Evolutionary conservation across 2,329 filamentous ascomycete genomes (phyloP), one percentile per base, ranked within the genome.

Genomic region (Allantophomopsis lycopodina): DNA sequence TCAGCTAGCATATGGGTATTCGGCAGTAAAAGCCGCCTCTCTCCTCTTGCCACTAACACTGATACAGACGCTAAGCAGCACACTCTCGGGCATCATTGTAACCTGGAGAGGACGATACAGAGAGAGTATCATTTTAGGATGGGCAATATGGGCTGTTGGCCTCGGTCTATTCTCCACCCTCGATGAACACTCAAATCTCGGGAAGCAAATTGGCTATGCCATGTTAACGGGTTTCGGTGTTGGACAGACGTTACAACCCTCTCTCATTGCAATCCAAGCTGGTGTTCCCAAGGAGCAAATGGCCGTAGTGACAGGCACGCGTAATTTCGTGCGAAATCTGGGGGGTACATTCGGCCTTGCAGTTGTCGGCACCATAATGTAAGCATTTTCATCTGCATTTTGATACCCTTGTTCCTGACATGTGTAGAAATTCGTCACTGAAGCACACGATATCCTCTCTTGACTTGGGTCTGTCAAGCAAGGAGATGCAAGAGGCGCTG

Each of bases 131-230:
- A 58, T 74, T 3, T 60, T 71, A 30, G 69, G 69, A 0, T 72
- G 66, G 67, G 44, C 63, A 0, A 58, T 62, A 41, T 72, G 68
- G 69, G 64, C 67, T 3, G 50, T 69, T 15, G 68, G 68, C 0
- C 60, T 71, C 4, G 69, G 68, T 1, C 55, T 72, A 1, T 66
- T 71, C 56, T 70, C 67, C 0, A 72, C 68, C 0, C 54, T 72
- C 0, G 60, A 70, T 42, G 55, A 65, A 40, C 53, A 51, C 0
- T 65, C 69, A 0, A 61, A 64, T 0, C 43, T 73, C 0, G 69
- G 59, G 2, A 72, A 71, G 42, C 68, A 73, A 43, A 64, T 74
- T 34, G 69, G 71, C 2, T 74, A 71, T 44, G 63, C 61, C 0
- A 50, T 73, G 7, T 51, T 75, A 15, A 71, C 69, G 15, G 65